These are phyloP conservation scores for Alternaria longipes DNA, from an alignment of 2,329 filamentous ascomycete species.

Conservation along the genomic window DNA sequence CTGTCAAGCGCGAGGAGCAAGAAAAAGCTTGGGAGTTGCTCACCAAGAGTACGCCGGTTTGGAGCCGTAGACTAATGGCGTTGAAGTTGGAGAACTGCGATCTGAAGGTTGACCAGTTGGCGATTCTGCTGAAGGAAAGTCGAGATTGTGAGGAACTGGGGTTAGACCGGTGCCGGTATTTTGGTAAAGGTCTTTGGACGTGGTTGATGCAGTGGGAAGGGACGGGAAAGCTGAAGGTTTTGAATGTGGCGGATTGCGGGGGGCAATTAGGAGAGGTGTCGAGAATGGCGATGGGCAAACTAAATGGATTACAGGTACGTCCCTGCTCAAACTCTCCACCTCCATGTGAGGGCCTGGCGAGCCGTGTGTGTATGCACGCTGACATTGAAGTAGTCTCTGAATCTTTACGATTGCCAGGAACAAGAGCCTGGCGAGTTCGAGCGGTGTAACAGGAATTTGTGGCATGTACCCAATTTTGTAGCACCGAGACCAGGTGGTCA, in stretches of 20 bases:
- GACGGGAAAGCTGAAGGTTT: slow-evolving; percentile 18
- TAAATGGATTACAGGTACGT: slow-evolving; percentile 36
- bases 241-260: slow-evolving; percentile 37
- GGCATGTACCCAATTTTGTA: slow-evolving; percentile 38
- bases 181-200: slow-evolving; percentile 31
- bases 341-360: background rate
- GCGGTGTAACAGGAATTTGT: slow-evolving; percentile 33
- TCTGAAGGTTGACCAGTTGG: slow-evolving; percentile 29
- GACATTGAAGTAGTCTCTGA: slow-evolving; percentile 30
- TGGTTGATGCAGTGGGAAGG: slow-evolving; percentile 35
- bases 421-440: slow-evolving; percentile 31
- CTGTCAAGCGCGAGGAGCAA: slow-evolving; percentile 19
- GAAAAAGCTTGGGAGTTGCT: slow-evolving; percentile 33
- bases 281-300: slow-evolving; percentile 6
- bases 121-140: slow-evolving; percentile 24
- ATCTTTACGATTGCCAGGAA: slow-evolving; percentile 39
- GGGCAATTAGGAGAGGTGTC: slow-evolving; percentile 27
- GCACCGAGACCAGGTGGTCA: slow-evolving; percentile 22
- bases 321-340: background rate
- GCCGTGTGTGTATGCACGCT: background rate
- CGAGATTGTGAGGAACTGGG: slow-evolving; percentile 32
- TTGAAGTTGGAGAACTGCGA: slow-evolving; percentile 37
- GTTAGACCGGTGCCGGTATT: slow-evolving; percentile 30
- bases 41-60: slow-evolving; percentile 3
- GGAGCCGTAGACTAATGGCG: slow-evolving; percentile 26